Base-by-base conservation (phyloP, 768 basidiomycete species). In the Ephemerocybe angulata region DNA sequence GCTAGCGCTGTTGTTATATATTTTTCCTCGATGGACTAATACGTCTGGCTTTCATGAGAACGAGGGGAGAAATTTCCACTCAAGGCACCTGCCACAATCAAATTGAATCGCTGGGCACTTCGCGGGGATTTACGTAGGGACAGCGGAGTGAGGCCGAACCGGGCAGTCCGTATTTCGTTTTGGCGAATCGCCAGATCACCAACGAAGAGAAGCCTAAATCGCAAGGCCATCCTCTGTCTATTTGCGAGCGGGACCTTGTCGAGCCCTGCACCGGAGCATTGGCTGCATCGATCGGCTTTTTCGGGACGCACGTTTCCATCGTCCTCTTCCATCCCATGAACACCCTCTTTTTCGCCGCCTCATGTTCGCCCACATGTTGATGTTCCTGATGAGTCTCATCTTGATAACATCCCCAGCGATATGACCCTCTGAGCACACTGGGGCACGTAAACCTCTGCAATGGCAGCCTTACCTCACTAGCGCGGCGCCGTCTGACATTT, bases 121-220 rank as follows among this genome's bases (percentile, higher is more conserved):
- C 70, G 71, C 64, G 66, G 70, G 59, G 65, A 68, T 70, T 75
- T 77, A 77, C 76, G 75, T 76, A 65, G 68, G 62, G 60, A 55
- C 70, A n/a, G 71, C 73, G 74, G 75, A 76, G 70, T 70, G 62
- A 65, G 62, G 65, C 67, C 69, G 67, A 71, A 68, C 65, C 62
- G 63, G 65, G 63, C 63, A 64, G 62, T 56, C 58, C 54, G 28
- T 64, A 67, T 66, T 68, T 72, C 72, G 63, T 62, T 66, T 64
- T 65, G 63, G 60, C 61, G 62, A 50, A 50, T 57, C 54, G 59
- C 62, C 60, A 65, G 63, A 69, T 69, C 67, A 67, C 60, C 58
- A 63, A 63, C 24, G 24, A 44, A 49, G 46, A 52, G 53, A 54
- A 57, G 60, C 31, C 47, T 58, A 56, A 51, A 56, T 54, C 22